Evolutionary conservation across 495 filamentous ascomycete genomes (phyloP).

Genomic region (Penicillium coffeae): DNA sequence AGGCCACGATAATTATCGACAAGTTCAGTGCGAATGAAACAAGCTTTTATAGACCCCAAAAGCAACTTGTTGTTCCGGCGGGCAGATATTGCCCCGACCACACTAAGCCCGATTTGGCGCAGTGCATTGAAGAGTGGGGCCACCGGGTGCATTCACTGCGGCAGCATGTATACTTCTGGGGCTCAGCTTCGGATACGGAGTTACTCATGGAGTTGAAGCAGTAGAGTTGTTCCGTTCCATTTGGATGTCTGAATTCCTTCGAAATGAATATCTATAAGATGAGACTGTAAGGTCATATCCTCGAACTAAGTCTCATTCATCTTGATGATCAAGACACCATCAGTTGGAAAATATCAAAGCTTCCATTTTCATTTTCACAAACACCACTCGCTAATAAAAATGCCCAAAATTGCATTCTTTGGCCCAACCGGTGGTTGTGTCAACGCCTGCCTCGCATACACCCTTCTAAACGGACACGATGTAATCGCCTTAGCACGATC

Average conservation of each 20-base stretch:
- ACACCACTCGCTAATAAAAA: too few species aligned
- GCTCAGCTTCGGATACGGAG: not conserved
- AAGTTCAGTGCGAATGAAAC: too few species aligned
- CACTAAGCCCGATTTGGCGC: not conserved
- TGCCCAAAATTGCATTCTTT: slow-evolving; percentile 37
- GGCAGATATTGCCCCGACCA: not conserved
- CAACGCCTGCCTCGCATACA: slow-evolving; percentile 39
- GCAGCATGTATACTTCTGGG: not conserved
- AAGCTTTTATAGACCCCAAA: too few species aligned
- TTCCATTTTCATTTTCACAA: too few species aligned
- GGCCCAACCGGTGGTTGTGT: slow-evolving; percentile 44
- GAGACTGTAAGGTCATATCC: too few species aligned
- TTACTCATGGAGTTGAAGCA: not conserved
- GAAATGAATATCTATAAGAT: not conserved
- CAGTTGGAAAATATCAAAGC: too few species aligned
- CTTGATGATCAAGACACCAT: too few species aligned
- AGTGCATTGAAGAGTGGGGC: too few species aligned
- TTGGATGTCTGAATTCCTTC: too few species aligned
- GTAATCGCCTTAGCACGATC: slow-evolving; percentile 50
- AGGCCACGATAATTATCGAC: too few species aligned
- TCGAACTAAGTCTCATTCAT: too few species aligned
- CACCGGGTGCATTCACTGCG: too few species aligned
- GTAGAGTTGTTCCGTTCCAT: not conserved
- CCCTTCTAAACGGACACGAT: slow-evolving; percentile 44
- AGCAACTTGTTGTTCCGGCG: not conserved